Percentiles rank a stretch among this genome's conserved stretches.
phyloP scores from a whole-genome alignment of 352 stramenopile genomes.

The Globisporangium nunn region DNA sequence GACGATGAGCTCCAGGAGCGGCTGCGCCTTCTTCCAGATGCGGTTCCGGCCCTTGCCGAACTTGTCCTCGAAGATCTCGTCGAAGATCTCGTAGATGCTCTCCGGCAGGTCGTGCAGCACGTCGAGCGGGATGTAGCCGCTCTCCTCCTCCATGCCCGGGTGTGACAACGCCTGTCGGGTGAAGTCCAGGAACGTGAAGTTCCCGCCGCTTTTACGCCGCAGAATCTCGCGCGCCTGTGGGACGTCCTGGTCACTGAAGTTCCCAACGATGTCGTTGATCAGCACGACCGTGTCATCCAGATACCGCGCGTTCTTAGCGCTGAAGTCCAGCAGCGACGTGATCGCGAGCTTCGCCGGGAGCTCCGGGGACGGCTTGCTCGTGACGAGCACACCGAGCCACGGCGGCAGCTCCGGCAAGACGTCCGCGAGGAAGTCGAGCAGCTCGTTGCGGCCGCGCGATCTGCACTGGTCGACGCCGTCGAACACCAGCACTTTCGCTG shows the following conservation, averaged over 20 bases:
- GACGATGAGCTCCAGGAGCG: constrained; percentile 66
- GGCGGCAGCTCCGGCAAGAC: constrained; percentile 51
- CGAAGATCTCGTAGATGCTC: constrained; percentile 77
- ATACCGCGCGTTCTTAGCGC: constrained; percentile 48
- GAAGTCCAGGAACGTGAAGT: constrained; percentile 78
- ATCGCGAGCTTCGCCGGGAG: constrained; percentile 52
- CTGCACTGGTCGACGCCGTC: constrained; percentile 74
- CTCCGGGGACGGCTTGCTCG: constrained; percentile 59
- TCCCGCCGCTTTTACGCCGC: constrained; percentile 61
- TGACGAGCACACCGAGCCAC: constrained; percentile 68
- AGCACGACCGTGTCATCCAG: constrained; percentile 45
- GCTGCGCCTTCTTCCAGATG: constrained; percentile 71
- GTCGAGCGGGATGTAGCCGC: constrained; percentile 38
- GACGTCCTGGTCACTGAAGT: constrained; percentile 39
- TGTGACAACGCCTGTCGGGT: constrained; percentile 69
- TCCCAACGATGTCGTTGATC: constrained; percentile 46
- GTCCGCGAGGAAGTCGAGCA: constrained; percentile 60
- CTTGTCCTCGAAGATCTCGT: constrained; percentile 85
- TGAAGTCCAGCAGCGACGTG: constrained; percentile 72
- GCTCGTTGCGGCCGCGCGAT: constrained; percentile 39
- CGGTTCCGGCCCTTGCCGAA: constrained; percentile 69
- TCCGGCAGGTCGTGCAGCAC: constrained; percentile 71
- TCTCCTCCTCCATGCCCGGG: constrained; percentile 48
- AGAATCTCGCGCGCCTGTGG: constrained; percentile 43
- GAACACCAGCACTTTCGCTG: constrained; percentile 56